Conservation (phyloP, 768 basidiomycete genomes). For the Mycena metata region DNA sequence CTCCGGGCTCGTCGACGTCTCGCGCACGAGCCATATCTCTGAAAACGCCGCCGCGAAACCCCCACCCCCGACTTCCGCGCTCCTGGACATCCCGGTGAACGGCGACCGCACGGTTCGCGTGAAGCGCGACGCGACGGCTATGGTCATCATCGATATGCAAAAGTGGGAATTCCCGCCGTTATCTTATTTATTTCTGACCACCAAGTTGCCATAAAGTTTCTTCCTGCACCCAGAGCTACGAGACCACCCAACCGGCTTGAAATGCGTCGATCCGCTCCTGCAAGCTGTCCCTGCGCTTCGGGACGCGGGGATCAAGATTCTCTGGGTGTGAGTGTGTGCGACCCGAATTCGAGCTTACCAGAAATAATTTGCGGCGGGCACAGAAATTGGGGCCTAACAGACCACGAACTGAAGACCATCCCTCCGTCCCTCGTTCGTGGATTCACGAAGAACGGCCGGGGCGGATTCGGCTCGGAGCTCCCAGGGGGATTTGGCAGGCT, state of each 20-base stretch:
- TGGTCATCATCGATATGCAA: slow-evolving; percentile 82
- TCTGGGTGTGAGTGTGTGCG: slow-evolving; percentile 82
- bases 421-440: slow-evolving; percentile 71
- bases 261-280: slow-evolving; percentile 69
- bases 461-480: slow-evolving; percentile 69
- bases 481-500: slow-evolving; percentile 67
- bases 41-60: slow-evolving; percentile 38
- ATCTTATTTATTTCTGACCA: not conserved
- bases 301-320: slow-evolving; percentile 64
- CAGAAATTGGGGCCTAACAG: slow-evolving; percentile 82
- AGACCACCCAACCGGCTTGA: slow-evolving; percentile 66
- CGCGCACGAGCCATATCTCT: slow-evolving; percentile 60
- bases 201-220: slow-evolving; percentile 55
- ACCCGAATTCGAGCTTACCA: too few species aligned
- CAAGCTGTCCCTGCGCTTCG: slow-evolving; percentile 63
- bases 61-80: slow-evolving; percentile 52
- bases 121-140: slow-evolving; percentile 62
- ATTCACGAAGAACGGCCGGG: slow-evolving; percentile 62
- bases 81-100: slow-evolving; percentile 69
- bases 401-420: slow-evolving; percentile 71
- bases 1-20: slow-evolving; percentile 71
- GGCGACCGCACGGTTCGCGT: slow-evolving; percentile 66
- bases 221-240: slow-evolving; percentile 75
- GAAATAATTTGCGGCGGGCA: too few species aligned
- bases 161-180: slow-evolving; percentile 57